Base-by-base conservation (phyloP, 805 yeast genomes). In the Saccharomyces mikatae region DNA sequence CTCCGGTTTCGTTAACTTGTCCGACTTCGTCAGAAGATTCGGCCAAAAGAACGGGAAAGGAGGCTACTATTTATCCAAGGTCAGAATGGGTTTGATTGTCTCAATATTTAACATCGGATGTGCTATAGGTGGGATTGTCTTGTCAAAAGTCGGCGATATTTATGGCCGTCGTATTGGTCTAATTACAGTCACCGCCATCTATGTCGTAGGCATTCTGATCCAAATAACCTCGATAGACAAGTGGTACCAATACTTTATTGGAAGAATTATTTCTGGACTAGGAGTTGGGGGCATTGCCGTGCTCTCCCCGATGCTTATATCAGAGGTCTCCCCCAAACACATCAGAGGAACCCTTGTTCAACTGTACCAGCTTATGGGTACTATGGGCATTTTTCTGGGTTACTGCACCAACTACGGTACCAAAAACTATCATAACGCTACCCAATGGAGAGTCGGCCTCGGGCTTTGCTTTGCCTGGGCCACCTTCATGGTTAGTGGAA, bases 281-380 rank as follows among this genome's bases (percentile, higher is more conserved):
- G 86, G 86, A 52, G 87, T 87, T 57, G 95, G 95, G 58, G 79
- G 81, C 53, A 76, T 86, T 41, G 81, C 90, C 46, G 87, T 89
- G 47, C 75, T 84, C 54, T 86, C 84, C 36, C 90, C 92, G 49
- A 71, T 87, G 67, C 81, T 83, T 69, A 82, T 83, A 62, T 76
- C 84, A 47, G 89, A 84, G 68, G 75, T 83, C 55, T 72, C 88
- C 54, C 89, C 89, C 62, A 83, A 81, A 62, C 78, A 77, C 50
- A 71, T 83, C 50, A 80, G 89, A 77, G 88, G 88, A 68, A 75
- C 85, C 44, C 75, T 84, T 56, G 88, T 84, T 51, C 80, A 83
- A 48, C 78, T 81, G 62, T 84, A 76, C 75, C 89, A 84, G 71
- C 74, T 84, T 66, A 80, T 77, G 77, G 79, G 83, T 59, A 83